These are phyloP conservation scores for Terana coerulea DNA, from an alignment of 768 basidiomycete species.

Conservation along the genomic window DNA sequence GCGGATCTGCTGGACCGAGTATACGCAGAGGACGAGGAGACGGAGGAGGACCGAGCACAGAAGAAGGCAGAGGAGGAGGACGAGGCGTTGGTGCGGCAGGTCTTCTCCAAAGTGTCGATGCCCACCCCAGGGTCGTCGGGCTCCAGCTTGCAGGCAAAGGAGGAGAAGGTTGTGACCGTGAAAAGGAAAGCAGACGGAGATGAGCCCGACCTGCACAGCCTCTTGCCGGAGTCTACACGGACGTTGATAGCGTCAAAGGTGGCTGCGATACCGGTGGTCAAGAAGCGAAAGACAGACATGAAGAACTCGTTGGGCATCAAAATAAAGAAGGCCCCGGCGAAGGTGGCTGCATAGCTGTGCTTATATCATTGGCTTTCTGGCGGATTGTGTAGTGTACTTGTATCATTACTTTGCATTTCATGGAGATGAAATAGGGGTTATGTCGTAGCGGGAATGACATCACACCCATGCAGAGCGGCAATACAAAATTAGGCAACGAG, in stretches of 20 bases:
- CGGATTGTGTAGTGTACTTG: conserved; percentile 7
- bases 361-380: neutral
- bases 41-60: conserved; percentile 69
- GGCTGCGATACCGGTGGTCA: conserved; percentile 36
- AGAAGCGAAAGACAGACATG: conserved; percentile 60
- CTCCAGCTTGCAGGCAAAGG: conserved; percentile 18
- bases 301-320: conserved; percentile 75
- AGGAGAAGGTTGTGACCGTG: conserved; percentile 52
- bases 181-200: conserved; percentile 83
- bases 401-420: neutral
- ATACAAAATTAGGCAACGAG: conserved; percentile 3
- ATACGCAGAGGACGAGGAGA: conserved; percentile 65
- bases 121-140: conserved; percentile 21
- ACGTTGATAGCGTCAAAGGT: conserved; percentile 51
- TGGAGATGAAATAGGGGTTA: neutral
- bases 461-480: neutral
- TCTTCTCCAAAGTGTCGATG: conserved; percentile 73
- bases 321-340: conserved; percentile 35
- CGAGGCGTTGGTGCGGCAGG: conserved; percentile 81
- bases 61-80: conserved; percentile 85
- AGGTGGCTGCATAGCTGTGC: conserved; percentile 13
- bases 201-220: conserved; percentile 66
- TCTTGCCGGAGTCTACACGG: conserved; percentile 64
- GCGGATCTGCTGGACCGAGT: conserved; percentile 67
- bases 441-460: neutral